Evolutionary conservation across 2,329 filamentous ascomycete species (phyloP).

Genomic region (Tolypocladium tropicale): DNA sequence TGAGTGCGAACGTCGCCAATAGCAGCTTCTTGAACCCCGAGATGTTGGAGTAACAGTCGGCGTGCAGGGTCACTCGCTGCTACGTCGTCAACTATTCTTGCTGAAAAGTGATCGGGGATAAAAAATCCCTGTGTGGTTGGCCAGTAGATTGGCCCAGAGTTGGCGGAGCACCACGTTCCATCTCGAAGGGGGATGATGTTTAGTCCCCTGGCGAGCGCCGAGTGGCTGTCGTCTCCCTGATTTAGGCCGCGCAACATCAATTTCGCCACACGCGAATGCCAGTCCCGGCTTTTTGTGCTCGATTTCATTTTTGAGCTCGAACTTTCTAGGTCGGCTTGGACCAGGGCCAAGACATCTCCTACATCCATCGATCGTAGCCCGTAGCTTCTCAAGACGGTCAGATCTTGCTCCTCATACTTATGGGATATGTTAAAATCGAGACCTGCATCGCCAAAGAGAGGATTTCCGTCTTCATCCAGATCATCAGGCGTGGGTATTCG

Average conservation of each 20-base stretch:
- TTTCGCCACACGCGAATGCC: not conserved
- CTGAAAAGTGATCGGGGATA: not conserved
- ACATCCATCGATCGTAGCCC: not conserved
- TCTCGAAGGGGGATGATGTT: not conserved
- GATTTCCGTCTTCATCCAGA: not conserved
- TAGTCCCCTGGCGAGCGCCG: not conserved
- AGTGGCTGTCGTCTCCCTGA: not conserved
- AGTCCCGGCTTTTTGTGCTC: not conserved
- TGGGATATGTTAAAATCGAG: not conserved
- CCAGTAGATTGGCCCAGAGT: not conserved
- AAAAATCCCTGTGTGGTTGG: not conserved
- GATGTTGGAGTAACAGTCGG: not conserved
- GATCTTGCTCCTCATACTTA: not conserved
- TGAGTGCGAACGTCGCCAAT: not conserved
- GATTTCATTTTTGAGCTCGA: not conserved
- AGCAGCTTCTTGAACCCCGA: not conserved
- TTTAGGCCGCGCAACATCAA: not conserved
- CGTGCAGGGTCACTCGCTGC: not conserved
- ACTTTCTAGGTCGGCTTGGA: not conserved
- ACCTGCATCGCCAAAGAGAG: not conserved
- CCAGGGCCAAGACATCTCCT: not conserved
- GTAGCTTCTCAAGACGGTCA: not conserved
- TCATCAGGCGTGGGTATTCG: not conserved
- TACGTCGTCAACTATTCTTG: not conserved
- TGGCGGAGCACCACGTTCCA: not conserved